Base-by-base conservation (phyloP, 225 moss, liverwort and hornwort species). In the Physcomitrellopsis africana region DNA sequence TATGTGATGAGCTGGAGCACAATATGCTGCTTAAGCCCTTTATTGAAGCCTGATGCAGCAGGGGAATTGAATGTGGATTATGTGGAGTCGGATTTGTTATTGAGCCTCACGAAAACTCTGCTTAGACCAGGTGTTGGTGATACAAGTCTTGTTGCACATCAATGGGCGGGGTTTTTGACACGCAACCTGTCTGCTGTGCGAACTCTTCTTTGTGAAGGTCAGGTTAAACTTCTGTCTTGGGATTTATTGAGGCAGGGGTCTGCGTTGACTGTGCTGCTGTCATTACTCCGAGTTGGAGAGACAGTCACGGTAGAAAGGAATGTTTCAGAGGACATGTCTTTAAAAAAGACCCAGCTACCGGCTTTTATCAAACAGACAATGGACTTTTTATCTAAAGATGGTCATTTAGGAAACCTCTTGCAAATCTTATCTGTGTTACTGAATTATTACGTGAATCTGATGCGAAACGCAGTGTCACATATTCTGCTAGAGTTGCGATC, bases 1-100 rank as follows among this genome's bases (percentile, higher is more conserved):
- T 99, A 91, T 75, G 76, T 90, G 59, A 77, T 99, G 85, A 84
- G 92, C 83, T 99, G 99, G 99, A 99, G 86, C 65, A 99, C 90
- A 54, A 76, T 92, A 71, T 87, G 89, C 74, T 83, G 79, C 51
- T 86, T 91, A 74, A 86, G 88, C 77, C 86, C 91, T 77, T 57
- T 83, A 26, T 81, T 82, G 79, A 89, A 94, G 80, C 70, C 84
- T 53, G 65, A 79, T 41, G 54, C 86, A 67, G 80, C 88, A 43
- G 84, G 84, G 88, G 92, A 92, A 46, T 80, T 89, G 74, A 82
- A 84, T 79, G 73, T 83, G 68, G 80, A 85, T 70, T 73, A 68
- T 64, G 80, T 72, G 52, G 88, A 85, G 58, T 89, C 92, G 69
- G 95, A 92, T 84, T 93, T 95, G 77, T 78, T 88, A 63, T 77